Conservation (phyloP, 345 rosid genomes). For the Populus nigra region DNA sequence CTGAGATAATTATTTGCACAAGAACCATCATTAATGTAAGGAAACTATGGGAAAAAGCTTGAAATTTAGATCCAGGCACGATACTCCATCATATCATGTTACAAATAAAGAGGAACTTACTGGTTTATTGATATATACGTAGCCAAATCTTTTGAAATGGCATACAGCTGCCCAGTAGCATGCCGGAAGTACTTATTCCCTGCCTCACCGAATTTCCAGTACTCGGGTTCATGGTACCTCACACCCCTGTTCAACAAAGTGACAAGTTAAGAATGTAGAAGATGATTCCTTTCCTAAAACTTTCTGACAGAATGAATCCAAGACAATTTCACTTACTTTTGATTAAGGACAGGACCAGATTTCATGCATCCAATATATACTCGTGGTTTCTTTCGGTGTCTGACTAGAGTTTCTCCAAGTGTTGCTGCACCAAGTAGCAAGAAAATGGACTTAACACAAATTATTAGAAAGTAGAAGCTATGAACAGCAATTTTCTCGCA, state of each 20-base stretch:
- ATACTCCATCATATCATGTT: constrained; percentile 3
- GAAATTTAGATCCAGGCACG: not conserved
- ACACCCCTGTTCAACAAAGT: constrained; percentile 65
- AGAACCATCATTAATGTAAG: constrained; percentile 1
- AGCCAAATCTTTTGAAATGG: constrained; percentile 91
- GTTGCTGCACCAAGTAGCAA: constrained; percentile 57
- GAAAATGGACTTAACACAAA: constrained; percentile 2
- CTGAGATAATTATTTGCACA: constrained; percentile 37
- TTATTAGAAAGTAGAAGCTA: not conserved
- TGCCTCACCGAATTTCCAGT: constrained; percentile 90
- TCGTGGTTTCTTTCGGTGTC: constrained; percentile 71
- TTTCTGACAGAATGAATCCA: not conserved
- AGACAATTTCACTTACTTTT: constrained; percentile 51
- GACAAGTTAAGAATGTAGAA: not conserved
- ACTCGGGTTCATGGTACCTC: constrained; percentile 93
- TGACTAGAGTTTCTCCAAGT: constrained; percentile 81
- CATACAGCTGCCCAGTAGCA: constrained; percentile 94
- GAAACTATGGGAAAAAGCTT: not conserved
- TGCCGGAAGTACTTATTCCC: constrained; percentile 98
- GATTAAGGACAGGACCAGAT: constrained; percentile 93
- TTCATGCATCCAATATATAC: constrained; percentile 96
- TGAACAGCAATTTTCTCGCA: constrained; percentile 1
- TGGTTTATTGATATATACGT: constrained; percentile 88
- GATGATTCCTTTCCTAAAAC: not conserved
- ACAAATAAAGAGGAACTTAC: constrained; percentile 44